Evolutionary conservation across 345 rosid species (phyloP), one percentile per base, ranked within the genome.

Genomic region (Gynandropsis gynandra): DNA sequence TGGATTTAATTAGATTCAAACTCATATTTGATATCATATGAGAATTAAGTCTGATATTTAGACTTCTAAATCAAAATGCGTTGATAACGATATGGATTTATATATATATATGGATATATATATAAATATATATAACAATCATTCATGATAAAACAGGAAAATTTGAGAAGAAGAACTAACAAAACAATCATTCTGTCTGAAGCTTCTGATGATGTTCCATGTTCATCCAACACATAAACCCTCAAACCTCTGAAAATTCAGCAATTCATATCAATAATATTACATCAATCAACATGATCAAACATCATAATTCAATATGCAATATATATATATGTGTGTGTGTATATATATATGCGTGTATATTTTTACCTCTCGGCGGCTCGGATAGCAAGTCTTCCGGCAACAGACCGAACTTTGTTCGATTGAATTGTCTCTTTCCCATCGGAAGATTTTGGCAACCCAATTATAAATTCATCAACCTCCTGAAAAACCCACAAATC

Each of bases 221-320:
- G 88, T 58, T 89, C 97, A 75, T 89, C 88, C 58, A 72, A 81
- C 19, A 89, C 77, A 73, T 83, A 89, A 50, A 89, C 94, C 53
- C 96, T 81, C 87, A 81, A 81, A 39, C 97, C 94, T 71, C 95
- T 89, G 58, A 20, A 71, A 17, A 5, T 55, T 67, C 20, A 69
- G 46, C 12, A 47, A 31, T 24, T 34, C 47, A 50, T 2, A 11
- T 5, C 29, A 24, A 24, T 24, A 24, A 24, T n/a, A n/a, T 24
- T 5, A 24, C 29, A 24, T 5, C 29, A 24, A 24, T 5, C 29
- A 24, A 24, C 29, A 24, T 21, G 0, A 32, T 21, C 44, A 58
- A 29, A 20, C 16, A 11, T 9, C 15, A 8, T 18, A 10, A 0
- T 53, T 18, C 16, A 1, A 5, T 11, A 1, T 10, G n/a, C 3